Evolutionary conservation across 495 filamentous ascomycete genomes (phyloP), one percentile per base, ranked within the genome.

Genomic region (Hyaloscypha variabilis): DNA sequence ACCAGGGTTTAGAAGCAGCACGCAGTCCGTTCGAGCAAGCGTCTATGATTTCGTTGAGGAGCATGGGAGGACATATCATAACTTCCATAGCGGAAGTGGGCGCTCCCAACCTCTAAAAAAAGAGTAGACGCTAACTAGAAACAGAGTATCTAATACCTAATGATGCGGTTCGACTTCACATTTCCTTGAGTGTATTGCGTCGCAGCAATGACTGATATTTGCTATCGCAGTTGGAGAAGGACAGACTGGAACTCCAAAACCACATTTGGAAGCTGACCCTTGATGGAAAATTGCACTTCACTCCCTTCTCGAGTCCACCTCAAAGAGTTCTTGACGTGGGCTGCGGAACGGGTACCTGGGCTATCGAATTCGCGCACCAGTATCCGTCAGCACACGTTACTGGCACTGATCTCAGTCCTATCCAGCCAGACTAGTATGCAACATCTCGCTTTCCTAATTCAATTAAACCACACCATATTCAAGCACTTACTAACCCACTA

Each of bases 351-450:
- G 51, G 51, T 17, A 54, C 25, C 26, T 54, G 51, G 51, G 51
- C 51, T 14, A 54, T 54, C 6, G 51, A 54, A 54, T 54, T 54
- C 14, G 54, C 57, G 2, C 3, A 25, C 11, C 17, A 59, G 26
- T 59, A 42, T 23, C 57, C 57, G 5, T 24, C 57, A 8, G 34
- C 57, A 24, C 14, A 39, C 19, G 34, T 59, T 3, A 59, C 34
- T 19, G 57, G 57, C 21, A 59, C 57, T 1, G 57, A 59, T 49
- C 57, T 59, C 21, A 59, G 57, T 46, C 57, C 34, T 23, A 59
- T 59, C 8, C 57, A 59, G 26, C 57, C 57, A 42, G n/a, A 39
- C 2, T 59, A 21, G 57, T 59, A 46, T 2, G 30, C 0, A 24
- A 21, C 4, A n/a, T 26, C 21, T 25, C 39, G 10, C 26, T 6